phyloP scores from a whole-genome alignment of 805 yeast genomes.

The Suhomyces sp. region DNA sequence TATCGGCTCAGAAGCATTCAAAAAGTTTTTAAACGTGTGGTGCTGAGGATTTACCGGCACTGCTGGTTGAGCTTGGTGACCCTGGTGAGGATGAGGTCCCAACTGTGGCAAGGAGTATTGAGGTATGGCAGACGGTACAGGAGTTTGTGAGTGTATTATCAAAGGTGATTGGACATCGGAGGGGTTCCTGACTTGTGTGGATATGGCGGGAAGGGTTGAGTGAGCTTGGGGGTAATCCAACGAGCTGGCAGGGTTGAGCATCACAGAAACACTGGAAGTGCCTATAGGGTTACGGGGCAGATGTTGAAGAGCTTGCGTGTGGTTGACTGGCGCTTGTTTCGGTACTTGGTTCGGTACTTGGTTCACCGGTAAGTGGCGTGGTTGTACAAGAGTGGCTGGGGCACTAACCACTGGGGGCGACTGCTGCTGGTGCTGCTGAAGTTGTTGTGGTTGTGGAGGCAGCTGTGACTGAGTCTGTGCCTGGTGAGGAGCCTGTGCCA shows the following conservation, averaged over 20 bases:
- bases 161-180: not conserved
- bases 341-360: not conserved
- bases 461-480: constrained; percentile 1
- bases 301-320: not conserved
- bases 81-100: not conserved
- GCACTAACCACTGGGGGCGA: not conserved
- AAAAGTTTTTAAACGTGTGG: not conserved
- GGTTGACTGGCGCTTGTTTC: not conserved
- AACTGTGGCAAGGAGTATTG: not conserved
- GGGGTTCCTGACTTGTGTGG: not conserved
- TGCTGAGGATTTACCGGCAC: not conserved
- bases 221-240: not conserved
- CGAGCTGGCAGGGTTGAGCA: constrained; percentile 1
- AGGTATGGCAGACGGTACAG: not conserved
- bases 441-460: not conserved
- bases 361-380: not conserved
- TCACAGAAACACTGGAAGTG: not conserved
- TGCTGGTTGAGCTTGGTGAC: not conserved
- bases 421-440: not conserved
- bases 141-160: constrained; percentile 2
- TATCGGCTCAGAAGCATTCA: not conserved
- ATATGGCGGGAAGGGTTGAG: not conserved
- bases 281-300: not conserved
- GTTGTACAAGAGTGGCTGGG: not conserved
- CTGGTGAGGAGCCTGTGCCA: not conserved